phyloP scores from a whole-genome alignment of 2,329 filamentous ascomycete species.

The Cryphonectria japonica region DNA sequence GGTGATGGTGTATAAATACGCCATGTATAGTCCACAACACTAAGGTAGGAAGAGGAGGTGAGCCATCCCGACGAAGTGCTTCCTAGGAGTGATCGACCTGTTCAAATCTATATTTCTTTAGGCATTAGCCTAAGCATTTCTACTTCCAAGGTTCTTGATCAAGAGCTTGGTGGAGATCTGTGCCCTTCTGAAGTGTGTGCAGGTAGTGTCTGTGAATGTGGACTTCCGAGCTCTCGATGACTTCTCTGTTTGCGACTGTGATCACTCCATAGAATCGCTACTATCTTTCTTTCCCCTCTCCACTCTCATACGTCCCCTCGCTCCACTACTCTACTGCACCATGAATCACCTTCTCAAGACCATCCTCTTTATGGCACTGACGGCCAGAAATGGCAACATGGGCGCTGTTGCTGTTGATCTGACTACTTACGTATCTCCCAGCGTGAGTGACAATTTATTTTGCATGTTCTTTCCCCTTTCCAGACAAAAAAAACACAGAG shows the following conservation, averaged over 20 bases:
- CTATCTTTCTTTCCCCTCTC: too few species aligned
- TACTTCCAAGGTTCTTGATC: not conserved
- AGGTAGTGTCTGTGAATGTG: not conserved
- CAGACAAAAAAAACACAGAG: too few species aligned
- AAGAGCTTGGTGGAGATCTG: not conserved
- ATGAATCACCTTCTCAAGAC: not conserved
- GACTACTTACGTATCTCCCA: conserved; percentile 42
- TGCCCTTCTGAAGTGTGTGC: not conserved
- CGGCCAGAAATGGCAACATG: not conserved
- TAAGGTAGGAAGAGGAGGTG: not conserved
- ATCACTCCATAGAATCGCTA: not conserved
- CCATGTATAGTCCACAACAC: not conserved
- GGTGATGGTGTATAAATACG: not conserved
- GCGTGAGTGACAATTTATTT: conserved; percentile 16
- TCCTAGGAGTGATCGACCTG: too few species aligned
- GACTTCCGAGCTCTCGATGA: not conserved
- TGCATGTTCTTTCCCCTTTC: not conserved
- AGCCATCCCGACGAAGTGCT: not conserved
- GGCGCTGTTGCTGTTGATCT: conserved; percentile 33
- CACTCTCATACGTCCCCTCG: too few species aligned
- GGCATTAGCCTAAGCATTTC: not conserved
- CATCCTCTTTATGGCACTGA: not conserved
- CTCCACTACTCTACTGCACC: not conserved
- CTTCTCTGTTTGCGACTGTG: not conserved
- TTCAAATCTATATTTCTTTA: not conserved